A percentile compares a stretch with the other conserved stretches of the same genome.
Conservation (phyloP, 371 early-diverging fungal species). For the Smittium culicis region DNA sequence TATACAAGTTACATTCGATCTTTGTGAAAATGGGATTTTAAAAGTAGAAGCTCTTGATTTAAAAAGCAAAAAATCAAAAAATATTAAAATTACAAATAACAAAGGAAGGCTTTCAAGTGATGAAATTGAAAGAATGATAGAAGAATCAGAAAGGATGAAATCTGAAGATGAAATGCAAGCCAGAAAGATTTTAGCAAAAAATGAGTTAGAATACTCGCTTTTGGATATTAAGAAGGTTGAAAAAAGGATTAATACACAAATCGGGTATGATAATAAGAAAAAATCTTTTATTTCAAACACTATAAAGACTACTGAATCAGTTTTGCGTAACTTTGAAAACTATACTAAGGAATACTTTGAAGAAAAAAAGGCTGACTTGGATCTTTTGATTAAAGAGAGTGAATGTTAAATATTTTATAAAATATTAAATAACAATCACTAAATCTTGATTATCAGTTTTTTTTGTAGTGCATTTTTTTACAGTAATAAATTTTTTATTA, state of each 20-base stretch:
- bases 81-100: conserved; percentile 95
- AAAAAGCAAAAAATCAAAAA: conserved; percentile 83
- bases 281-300: too few relatives aligned
- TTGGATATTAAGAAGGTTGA: not conserved
- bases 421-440: too few relatives aligned
- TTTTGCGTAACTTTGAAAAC: too few relatives aligned
- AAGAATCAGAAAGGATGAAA: conserved; percentile 91
- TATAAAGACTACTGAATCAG: too few relatives aligned
- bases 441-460: too few relatives aligned
- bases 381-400: too few relatives aligned
- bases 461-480: too few relatives aligned
- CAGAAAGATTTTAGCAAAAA: conserved; percentile 71
- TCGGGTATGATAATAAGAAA: too few relatives aligned
- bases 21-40: conserved; percentile 95
- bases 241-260: not conserved
- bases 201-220: conserved; percentile 73
- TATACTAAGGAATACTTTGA: too few relatives aligned
- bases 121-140: conserved; percentile 92
- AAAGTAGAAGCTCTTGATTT: conserved; percentile 92
- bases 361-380: too few relatives aligned
- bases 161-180: conserved; percentile 84
- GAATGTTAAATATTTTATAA: too few relatives aligned
- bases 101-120: conserved; percentile 93
- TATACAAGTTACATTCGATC: conserved; percentile 95
- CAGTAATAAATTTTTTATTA: too few relatives aligned